phyloP scores from a whole-genome alignment of 352 stramenopile species.

The Aphanomyces invadans region DNA sequence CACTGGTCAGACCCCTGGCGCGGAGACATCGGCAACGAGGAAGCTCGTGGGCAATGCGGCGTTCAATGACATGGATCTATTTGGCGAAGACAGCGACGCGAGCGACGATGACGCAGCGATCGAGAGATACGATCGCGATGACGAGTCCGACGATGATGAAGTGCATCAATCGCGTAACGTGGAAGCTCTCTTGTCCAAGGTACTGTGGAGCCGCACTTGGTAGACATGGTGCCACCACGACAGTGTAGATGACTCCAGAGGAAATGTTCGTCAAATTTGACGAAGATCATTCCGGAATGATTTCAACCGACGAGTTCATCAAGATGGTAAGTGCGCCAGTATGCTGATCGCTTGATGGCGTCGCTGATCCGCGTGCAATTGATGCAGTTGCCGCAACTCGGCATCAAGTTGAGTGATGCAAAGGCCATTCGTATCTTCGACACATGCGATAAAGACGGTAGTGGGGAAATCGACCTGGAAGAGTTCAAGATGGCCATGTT shows the following conservation, averaged over 20 bases:
- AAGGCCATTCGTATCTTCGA: conserved; percentile 89
- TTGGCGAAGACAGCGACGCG: conserved; percentile 66
- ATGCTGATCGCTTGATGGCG: too few species aligned
- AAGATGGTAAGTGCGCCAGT: conserved; percentile 56
- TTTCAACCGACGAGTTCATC: conserved; percentile 88
- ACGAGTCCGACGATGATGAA: conserved; percentile 29
- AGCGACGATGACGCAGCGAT: conserved; percentile 77
- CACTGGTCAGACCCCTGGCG: background rate
- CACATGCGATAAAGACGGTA: conserved; percentile 84
- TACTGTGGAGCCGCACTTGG: conserved; percentile 19
- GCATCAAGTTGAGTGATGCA: conserved; percentile 78
- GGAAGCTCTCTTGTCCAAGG: conserved; percentile 54
- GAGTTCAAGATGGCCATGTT: conserved; percentile 93
- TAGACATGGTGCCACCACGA: background rate
- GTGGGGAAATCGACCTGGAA: conserved; percentile 86
- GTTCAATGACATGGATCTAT: conserved; percentile 40
- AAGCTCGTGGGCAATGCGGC: background rate
- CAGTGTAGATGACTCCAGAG: conserved; percentile 57
- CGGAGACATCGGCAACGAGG: background rate
- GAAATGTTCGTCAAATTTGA: conserved; percentile 90
- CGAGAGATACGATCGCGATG: conserved; percentile 42
- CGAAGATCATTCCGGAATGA: conserved; percentile 79
- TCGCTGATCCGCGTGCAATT: too few species aligned
- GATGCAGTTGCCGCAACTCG: conserved; percentile 80
- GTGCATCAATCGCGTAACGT: conserved; percentile 52